Base-by-base conservation (phyloP, 495 filamentous ascomycete genomes). In the Penicillium tannophilum region DNA sequence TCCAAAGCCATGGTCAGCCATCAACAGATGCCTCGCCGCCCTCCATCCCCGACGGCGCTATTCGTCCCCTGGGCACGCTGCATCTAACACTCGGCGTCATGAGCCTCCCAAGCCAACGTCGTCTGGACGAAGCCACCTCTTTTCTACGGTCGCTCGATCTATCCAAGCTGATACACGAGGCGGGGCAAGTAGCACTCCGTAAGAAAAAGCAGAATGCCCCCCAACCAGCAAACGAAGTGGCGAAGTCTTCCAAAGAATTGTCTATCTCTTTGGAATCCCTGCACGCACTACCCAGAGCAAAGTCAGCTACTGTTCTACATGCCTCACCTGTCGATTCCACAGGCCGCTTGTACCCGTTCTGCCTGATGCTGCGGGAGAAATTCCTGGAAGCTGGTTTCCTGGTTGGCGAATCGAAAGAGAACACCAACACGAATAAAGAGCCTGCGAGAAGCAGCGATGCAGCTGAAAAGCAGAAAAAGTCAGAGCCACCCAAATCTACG, bases 41-140 rank as follows among this genome's bases (percentile, higher is more conserved):
- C 31, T 66, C 64, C 17, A 70, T 83, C 39, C 85, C 87, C 1
- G 68, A 79, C 43, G 80, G 80, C 56, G 89, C 92, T 5, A 70
- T 96, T 39, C 77, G 93, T 20, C 92, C 93, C 0, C 61, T 93
- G 5, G 90, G 88, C 3, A 91, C 91, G 0, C 73, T 96, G 28
- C 93, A 97, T 72, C 74, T 96, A 3, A 97, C 93, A 2, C 72
- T 97, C 7, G 92, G 92, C 1, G 91, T 96, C 3, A 92, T 97
- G 88, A 90, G 84, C 58, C 83, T 97, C 10, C 68, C 81, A 2
- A 81, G 71, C 0, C 70, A 74, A 16, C 79, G 84, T 42, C 72
- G 77, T 1, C 62, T 96, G 0, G 77, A 85, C 5, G 77, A 77
- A 42, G 92, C 90, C 0, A 64, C 82, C 20, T 60, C 70, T 1